Percentiles rank a stretch among this genome's conserved stretches.
These are phyloP conservation scores for Xenosphaeropsis pyriputrescens DNA, from an alignment of 2,329 filamentous ascomycete species.

Conservation along the genomic window DNA sequence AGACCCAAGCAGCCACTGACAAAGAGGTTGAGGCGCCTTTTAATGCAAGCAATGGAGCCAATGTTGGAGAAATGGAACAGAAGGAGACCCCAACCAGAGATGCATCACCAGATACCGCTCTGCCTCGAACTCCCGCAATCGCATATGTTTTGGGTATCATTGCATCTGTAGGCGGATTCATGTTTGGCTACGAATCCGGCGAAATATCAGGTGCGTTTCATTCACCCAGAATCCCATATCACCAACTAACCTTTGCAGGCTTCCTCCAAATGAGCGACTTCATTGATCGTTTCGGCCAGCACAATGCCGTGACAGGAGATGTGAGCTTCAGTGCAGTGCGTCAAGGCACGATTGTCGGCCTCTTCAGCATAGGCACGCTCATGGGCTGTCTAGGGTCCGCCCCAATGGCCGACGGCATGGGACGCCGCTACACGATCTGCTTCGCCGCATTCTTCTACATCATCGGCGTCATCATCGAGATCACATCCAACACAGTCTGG, in stretches of 20 bases:
- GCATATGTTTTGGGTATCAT: too few species aligned
- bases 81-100: too few species aligned
- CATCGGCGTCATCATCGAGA: constrained; percentile 52
- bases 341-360: constrained; percentile 48
- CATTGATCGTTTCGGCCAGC: constrained; percentile 31
- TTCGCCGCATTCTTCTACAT: constrained; percentile 55
- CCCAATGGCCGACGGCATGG: constrained; percentile 58
- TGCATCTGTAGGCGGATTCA: constrained; percentile 18
- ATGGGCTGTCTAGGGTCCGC: constrained; percentile 62
- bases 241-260: constrained; percentile 32
- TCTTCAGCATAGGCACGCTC: constrained; percentile 64
- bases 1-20: too few species aligned
- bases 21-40: too few species aligned
- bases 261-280: constrained; percentile 44
- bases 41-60: too few species aligned
- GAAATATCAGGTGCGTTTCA: constrained; percentile 39
- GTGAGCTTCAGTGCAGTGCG: constrained; percentile 21
- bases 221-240: constrained; percentile 39
- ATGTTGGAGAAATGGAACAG: too few species aligned
- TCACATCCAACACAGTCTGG: constrained; percentile 39
- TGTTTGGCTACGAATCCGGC: constrained; percentile 35
- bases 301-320: constrained; percentile 20
- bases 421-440: constrained; percentile 56
- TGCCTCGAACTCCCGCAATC: too few species aligned
- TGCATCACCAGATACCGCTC: too few species aligned